Evolutionary conservation across 306 rosid genomes (phyloP).

Genomic region (Pachyrhizus erosus): DNA sequence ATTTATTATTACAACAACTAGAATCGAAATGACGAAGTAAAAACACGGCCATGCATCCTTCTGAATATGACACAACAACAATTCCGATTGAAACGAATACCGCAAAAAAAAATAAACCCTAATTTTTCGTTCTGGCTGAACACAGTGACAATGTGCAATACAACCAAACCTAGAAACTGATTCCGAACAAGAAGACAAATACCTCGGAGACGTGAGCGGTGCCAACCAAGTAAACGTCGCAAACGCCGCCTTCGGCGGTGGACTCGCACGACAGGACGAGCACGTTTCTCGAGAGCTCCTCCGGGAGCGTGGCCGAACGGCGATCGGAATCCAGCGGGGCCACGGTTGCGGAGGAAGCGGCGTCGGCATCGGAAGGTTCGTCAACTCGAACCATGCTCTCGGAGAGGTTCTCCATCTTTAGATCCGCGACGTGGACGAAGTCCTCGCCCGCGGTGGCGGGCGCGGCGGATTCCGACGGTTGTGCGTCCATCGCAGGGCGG

Average conservation of each 20-base stretch:
- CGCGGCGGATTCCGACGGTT: conserved; percentile 47
- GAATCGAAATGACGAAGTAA: neutral
- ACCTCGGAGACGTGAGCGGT: conserved; percentile 95
- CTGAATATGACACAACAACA: conserved; percentile 19
- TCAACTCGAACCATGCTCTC: conserved; percentile 81
- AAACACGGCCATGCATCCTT: neutral
- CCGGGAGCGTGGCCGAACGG: conserved; percentile 60
- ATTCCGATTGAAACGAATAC: conserved; percentile 18
- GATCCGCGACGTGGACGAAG: conserved; percentile 76
- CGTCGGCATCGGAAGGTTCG: conserved; percentile 47
- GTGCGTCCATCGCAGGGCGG: conserved; percentile 62
- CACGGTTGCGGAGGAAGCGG: conserved; percentile 27
- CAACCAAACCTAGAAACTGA: neutral
- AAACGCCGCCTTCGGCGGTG: conserved; percentile 64
- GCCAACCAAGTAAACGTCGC: conserved; percentile 87
- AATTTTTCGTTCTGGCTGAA: conserved; percentile 26
- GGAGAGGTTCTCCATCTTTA: conserved; percentile 61
- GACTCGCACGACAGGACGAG: conserved; percentile 78
- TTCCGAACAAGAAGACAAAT: conserved; percentile 15
- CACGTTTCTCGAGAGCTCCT: conserved; percentile 76
- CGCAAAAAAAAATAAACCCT: neutral
- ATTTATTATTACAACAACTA: conserved; percentile 10
- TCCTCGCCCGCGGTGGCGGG: conserved; percentile 58
- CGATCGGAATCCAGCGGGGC: conserved; percentile 40
- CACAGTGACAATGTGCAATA: conserved; percentile 19